Evolutionary conservation across 805 yeast species (phyloP).

Genomic region (Yarrowia sp.): DNA sequence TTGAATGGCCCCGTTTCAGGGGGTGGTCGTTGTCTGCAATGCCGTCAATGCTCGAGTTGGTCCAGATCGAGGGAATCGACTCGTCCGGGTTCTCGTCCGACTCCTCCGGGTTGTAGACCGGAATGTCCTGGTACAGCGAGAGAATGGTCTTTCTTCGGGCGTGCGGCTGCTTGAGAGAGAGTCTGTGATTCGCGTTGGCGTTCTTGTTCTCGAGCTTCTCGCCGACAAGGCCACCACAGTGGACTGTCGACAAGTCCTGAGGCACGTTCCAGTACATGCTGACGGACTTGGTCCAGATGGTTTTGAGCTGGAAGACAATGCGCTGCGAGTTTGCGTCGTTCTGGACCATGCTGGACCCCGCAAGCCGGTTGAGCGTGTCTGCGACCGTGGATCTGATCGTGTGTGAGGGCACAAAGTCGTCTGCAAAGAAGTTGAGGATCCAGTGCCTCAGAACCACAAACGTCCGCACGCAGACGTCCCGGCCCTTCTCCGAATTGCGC

Average conservation of each 20-base stretch:
- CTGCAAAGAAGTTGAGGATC: slow-evolving; percentile 80
- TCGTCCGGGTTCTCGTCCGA: not conserved
- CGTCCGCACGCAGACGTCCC: slow-evolving; percentile 69
- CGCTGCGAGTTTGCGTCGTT: slow-evolving; percentile 35
- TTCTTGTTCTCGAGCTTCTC: slow-evolving; percentile 1
- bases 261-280: slow-evolving; percentile 39
- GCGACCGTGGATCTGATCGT: slow-evolving; percentile 48
- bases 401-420: slow-evolving; percentile 65
- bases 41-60: slow-evolving; percentile 13
- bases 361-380: slow-evolving; percentile 41
- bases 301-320: slow-evolving; percentile 48
- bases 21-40: slow-evolving; percentile 18
- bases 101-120: not conserved
- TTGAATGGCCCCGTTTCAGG: slow-evolving; percentile 8
- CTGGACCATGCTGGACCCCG: slow-evolving; percentile 34
- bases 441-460: slow-evolving; percentile 88
- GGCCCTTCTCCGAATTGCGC: slow-evolving; percentile 50
- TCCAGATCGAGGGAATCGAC: slow-evolving; percentile 25
- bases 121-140: slow-evolving; percentile 29
- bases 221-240: slow-evolving; percentile 39
- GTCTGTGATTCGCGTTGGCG: slow-evolving; percentile 3
- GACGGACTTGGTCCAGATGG: slow-evolving; percentile 48
- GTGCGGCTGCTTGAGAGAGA: not conserved
- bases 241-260: slow-evolving; percentile 31
- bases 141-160: slow-evolving; percentile 31